Evolutionary conservation across 2,329 filamentous ascomycete species (phyloP).

Genomic region (Colletotrichum spinosum): DNA sequence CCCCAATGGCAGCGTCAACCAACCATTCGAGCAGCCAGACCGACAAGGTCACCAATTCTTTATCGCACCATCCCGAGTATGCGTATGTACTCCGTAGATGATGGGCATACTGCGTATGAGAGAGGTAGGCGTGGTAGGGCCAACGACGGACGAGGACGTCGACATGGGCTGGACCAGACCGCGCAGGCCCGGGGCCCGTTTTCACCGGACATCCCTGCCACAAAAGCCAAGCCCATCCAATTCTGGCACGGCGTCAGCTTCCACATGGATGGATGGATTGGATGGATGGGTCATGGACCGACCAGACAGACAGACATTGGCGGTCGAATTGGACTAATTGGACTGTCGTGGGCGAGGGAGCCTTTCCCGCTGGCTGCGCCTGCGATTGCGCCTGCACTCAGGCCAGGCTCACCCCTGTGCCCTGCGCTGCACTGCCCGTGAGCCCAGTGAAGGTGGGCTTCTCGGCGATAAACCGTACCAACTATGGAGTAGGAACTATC

Average conservation of each 20-base stretch:
- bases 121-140: too few relatives aligned
- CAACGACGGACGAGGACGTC: background rate
- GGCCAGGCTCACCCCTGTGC: slow-evolving; percentile 28
- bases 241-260: slow-evolving; percentile 5
- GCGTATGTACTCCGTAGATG: too few relatives aligned
- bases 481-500: too few relatives aligned
- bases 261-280: too few relatives aligned
- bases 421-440: slow-evolving; percentile 30
- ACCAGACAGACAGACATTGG: too few relatives aligned
- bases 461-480: too few relatives aligned
- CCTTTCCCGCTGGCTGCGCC: slow-evolving; percentile 19
- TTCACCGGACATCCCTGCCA: slow-evolving; percentile 32
- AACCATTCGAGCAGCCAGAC: background rate
- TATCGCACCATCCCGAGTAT: too few relatives aligned
- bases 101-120: too few relatives aligned
- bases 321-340: too few relatives aligned
- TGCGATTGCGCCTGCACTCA: slow-evolving; percentile 13
- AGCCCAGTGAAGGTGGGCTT: slow-evolving; percentile 9
- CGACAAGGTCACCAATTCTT: too few relatives aligned
- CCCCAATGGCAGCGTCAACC: slow-evolving; percentile 26
- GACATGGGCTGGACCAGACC: slow-evolving; percentile 8
- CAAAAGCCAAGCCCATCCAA: slow-evolving; percentile 7
- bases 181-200: slow-evolving; percentile 10
- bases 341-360: background rate
- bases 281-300: too few relatives aligned